Conservation (phyloP, 2,329 filamentous ascomycete species). For the Dactylonectria estremocensis region DNA sequence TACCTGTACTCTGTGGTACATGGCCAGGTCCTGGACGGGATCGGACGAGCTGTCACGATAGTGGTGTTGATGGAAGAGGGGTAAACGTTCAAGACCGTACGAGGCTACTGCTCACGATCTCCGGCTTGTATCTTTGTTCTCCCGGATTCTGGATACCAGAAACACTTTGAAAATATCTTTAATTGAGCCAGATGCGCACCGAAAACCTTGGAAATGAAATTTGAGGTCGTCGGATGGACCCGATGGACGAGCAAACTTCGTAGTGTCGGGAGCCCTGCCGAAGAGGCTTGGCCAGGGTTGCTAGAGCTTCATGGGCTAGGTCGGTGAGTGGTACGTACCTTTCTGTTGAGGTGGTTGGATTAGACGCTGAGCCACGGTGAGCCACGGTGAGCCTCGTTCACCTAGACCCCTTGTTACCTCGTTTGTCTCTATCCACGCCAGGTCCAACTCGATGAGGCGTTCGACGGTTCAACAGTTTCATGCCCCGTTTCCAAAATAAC, state of each 20-base stretch:
- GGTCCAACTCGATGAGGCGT: constrained; percentile 19
- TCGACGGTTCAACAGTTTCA: constrained; percentile 42
- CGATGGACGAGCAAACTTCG: neutral
- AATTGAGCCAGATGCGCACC: neutral
- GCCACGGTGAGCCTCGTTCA: constrained; percentile 26
- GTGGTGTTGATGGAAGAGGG: constrained; percentile 14
- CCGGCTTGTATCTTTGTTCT: neutral
- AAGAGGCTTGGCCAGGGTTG: neutral
- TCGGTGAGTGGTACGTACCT: constrained; percentile 23
- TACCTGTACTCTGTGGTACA: neutral
- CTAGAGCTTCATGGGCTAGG: neutral
- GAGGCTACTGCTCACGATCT: neutral
- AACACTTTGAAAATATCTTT: neutral
- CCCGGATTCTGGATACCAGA: neutral
- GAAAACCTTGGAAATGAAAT: neutral
- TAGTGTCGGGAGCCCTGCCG: constrained; percentile 11
- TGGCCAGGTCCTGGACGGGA: constrained; percentile 19
- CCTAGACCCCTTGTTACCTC: constrained; percentile 14
- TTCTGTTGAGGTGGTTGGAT: constrained; percentile 31
- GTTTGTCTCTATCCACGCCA: constrained; percentile 1
- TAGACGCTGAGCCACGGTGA: constrained; percentile 19
- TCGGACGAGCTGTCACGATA: constrained; percentile 11
- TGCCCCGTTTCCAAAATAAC: constrained; percentile 43
- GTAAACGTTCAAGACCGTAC: constrained; percentile 5
- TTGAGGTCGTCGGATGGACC: neutral